A percentile compares a stretch with the other conserved stretches of the same genome.
Evolutionary conservation across 2,329 filamentous ascomycete genomes (phyloP).

Genomic region (Verticillium nubilum): DNA sequence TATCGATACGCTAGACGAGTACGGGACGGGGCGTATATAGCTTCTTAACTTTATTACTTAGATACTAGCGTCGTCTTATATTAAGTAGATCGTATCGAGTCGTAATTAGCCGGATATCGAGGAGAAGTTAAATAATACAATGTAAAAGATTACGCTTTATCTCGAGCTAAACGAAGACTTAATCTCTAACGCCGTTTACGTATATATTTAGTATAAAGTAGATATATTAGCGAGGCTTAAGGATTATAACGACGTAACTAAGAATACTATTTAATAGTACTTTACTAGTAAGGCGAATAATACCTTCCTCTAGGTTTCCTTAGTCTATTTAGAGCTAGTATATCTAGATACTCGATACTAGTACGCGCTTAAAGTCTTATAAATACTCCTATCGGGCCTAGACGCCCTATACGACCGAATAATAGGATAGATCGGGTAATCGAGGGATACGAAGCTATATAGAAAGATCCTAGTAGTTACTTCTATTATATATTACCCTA

Average conservation of each 20-base stretch:
- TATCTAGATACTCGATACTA: too few species aligned
- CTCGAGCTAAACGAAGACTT: slow-evolving; percentile 30
- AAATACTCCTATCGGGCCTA: neutral
- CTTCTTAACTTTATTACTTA: slow-evolving; percentile 30
- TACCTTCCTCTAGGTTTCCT: too few species aligned
- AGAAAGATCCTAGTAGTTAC: neutral
- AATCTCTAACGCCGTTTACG: slow-evolving; percentile 25
- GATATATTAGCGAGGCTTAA: too few species aligned
- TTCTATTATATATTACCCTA: neutral
- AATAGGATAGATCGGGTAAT: neutral
- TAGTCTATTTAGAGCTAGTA: slow-evolving; percentile 9
- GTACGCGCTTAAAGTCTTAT: neutral
- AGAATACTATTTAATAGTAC: too few species aligned
- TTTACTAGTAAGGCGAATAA: slow-evolving; percentile 24
- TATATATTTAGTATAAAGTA: slow-evolving; percentile 30
- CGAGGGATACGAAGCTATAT: neutral
- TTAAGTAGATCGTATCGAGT: slow-evolving; percentile 38
- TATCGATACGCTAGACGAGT: slow-evolving; percentile 17
- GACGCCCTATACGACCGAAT: neutral
- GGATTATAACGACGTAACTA: too few species aligned
- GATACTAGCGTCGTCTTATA: slow-evolving; percentile 13
- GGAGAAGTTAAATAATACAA: slow-evolving; percentile 13
- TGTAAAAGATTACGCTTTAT: slow-evolving; percentile 18
- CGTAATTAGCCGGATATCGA: slow-evolving; percentile 32
- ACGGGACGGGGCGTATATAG: neutral